phyloP scores from a whole-genome alignment of 768 basidiomycete genomes.

The Leccinum arenicola region DNA sequence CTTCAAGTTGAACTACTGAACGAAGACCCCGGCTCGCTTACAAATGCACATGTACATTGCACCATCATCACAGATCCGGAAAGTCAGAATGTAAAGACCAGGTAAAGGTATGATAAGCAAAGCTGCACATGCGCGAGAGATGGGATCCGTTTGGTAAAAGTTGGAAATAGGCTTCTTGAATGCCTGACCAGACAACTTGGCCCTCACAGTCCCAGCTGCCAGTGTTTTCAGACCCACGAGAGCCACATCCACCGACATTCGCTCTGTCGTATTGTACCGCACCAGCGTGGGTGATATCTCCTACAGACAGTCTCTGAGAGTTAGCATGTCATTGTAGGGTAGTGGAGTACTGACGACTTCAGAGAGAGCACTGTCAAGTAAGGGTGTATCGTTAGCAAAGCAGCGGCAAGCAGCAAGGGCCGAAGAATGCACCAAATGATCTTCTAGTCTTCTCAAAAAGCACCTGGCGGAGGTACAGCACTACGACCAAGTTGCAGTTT shows the following conservation, averaged over 20 bases:
- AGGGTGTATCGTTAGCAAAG: background rate
- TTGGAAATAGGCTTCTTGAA: constrained; percentile 83
- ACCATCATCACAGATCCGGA: too few species aligned
- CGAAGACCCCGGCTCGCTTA: too few species aligned
- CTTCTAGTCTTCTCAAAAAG: constrained; percentile 96
- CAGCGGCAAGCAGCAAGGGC: background rate
- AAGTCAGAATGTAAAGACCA: too few species aligned
- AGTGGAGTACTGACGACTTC: constrained; percentile 74
- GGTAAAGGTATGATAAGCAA: too few species aligned
- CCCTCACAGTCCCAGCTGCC: constrained; percentile 45
- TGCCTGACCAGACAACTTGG: constrained; percentile 55
- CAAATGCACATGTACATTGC: too few species aligned
- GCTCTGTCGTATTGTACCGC: constrained; percentile 79
- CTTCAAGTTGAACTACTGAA: too few species aligned
- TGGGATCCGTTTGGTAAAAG: too few species aligned
- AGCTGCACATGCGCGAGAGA: too few species aligned
- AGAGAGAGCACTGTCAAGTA: constrained; percentile 66
- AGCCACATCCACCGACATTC: constrained; percentile 69
- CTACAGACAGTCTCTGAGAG: constrained; percentile 95
- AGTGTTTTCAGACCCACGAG: constrained; percentile 66
- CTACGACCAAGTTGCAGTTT: constrained; percentile 86
- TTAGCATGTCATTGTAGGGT: constrained; percentile 91
- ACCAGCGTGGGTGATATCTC: constrained; percentile 90
- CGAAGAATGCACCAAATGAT: constrained; percentile 67
- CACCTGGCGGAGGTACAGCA: constrained; percentile 93